A percentile compares a stretch with the other conserved stretches of the same genome.
Conservation (phyloP, 768 basidiomycete species). For the Tulasnella sp. region DNA sequence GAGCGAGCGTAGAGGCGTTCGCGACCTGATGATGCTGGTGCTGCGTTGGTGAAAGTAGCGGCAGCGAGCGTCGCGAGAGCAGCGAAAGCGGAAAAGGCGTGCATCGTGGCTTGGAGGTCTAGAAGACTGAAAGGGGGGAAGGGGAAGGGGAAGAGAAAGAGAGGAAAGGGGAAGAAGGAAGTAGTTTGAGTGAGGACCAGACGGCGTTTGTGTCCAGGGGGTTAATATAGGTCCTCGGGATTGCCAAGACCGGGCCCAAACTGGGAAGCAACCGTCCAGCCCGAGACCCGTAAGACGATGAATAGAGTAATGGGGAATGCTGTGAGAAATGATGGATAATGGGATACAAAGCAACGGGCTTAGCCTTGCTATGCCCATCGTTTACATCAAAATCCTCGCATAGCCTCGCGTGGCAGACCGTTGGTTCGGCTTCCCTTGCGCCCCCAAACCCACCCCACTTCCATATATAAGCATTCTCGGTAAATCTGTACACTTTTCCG, state of each 20-base stretch:
- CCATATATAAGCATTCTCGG: neutral
- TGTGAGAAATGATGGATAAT: neutral
- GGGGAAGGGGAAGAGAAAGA: neutral
- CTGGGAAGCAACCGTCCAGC: neutral
- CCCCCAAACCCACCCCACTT: neutral
- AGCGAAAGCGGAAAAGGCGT: slow-evolving; percentile 1
- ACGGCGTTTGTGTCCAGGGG: neutral
- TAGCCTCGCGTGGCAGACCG: neutral
- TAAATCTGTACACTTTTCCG: neutral
- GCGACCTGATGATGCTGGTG: neutral
- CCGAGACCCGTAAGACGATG: neutral
- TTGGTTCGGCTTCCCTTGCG: neutral
- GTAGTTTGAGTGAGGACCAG: neutral
- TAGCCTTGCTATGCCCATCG: neutral
- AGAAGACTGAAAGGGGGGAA: neutral
- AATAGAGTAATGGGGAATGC: neutral
- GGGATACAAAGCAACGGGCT: neutral
- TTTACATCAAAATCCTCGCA: neutral
- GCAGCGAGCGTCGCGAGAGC: neutral
- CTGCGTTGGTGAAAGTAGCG: slow-evolving; percentile 1
- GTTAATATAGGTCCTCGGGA: neutral
- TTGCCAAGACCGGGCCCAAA: neutral
- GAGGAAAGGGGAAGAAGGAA: slow-evolving; percentile 5
- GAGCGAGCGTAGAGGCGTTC: slow-evolving; percentile 10
- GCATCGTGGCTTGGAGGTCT: neutral